Evolutionary conservation across 805 yeast genomes (phyloP).

Genomic region (Soucietia sequanensis): DNA sequence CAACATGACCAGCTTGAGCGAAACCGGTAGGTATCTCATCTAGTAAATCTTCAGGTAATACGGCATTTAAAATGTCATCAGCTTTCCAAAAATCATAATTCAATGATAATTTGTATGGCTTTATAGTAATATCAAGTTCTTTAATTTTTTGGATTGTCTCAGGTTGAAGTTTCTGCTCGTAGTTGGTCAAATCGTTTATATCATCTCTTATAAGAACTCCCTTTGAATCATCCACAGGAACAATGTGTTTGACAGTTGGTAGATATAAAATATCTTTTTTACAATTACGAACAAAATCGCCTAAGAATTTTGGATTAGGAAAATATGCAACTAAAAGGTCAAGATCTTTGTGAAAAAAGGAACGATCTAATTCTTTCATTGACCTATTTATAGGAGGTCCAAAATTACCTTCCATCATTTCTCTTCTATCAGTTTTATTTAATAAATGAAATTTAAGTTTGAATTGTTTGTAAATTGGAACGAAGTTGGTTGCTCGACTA

Average conservation of each 20-base stretch:
- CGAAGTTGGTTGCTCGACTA: neutral
- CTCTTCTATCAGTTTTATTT: slow-evolving; percentile 26
- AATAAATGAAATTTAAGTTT: slow-evolving; percentile 15
- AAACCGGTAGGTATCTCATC: slow-evolving; percentile 87
- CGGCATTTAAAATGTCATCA: slow-evolving; percentile 78
- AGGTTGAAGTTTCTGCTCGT: slow-evolving; percentile 28
- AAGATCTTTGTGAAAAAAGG: slow-evolving; percentile 57
- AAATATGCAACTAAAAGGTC: slow-evolving; percentile 67
- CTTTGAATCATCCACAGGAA: slow-evolving; percentile 38
- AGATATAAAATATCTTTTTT: slow-evolving; percentile 62
- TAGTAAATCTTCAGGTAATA: slow-evolving; percentile 67
- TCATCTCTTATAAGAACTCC: slow-evolving; percentile 63
- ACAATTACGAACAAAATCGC: slow-evolving; percentile 58
- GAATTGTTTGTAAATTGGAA: slow-evolving; percentile 2
- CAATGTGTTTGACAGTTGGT: slow-evolving; percentile 71
- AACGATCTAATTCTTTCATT: slow-evolving; percentile 65
- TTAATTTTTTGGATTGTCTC: slow-evolving; percentile 36
- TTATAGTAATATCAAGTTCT: slow-evolving; percentile 45
- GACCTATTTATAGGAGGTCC: slow-evolving; percentile 69
- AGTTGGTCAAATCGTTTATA: slow-evolving; percentile 34
- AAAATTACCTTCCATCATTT: slow-evolving; percentile 27
- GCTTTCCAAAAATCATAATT: slow-evolving; percentile 84
- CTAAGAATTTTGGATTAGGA: slow-evolving; percentile 62
- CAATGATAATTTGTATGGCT: slow-evolving; percentile 53
- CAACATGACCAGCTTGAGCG: slow-evolving; percentile 92